Conservation (phyloP, 768 basidiomycete genomes). For the Naganishia onofrii region DNA sequence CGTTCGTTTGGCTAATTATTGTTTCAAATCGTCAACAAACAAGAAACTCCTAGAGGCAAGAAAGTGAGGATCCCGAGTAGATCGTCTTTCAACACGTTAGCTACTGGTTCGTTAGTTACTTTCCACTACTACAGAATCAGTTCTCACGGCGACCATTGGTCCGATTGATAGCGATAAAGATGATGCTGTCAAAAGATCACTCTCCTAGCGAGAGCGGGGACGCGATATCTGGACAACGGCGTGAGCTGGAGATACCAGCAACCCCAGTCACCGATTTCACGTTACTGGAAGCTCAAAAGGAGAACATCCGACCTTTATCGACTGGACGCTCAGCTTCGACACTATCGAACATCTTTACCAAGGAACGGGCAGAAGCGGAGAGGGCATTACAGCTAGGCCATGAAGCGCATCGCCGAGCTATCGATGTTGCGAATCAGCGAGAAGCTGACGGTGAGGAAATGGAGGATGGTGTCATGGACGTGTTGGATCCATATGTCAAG, state of each 20-base stretch:
- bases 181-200: background rate
- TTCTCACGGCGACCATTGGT: background rate
- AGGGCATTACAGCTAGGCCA: conserved; percentile 54
- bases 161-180: background rate
- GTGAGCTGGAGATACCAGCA: conserved; percentile 21
- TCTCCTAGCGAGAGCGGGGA: background rate
- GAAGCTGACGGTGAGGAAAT: conserved; percentile 53
- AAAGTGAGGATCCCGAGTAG: background rate
- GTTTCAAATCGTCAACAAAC: conserved; percentile 5
- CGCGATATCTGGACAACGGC: background rate
- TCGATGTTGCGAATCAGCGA: conserved; percentile 52
- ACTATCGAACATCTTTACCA: conserved; percentile 53
- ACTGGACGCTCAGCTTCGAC: conserved; percentile 56
- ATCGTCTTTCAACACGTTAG: background rate
- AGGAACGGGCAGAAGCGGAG: conserved; percentile 65
- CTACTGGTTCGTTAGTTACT: background rate
- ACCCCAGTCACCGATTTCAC: conserved; percentile 54
- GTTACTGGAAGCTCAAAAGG: conserved; percentile 56
- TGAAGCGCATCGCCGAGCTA: conserved; percentile 48
- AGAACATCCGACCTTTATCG: conserved; percentile 56
- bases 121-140: conserved; percentile 1
- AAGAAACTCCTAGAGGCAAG: background rate
- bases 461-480: conserved; percentile 71
- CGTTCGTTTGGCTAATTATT: background rate
- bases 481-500: conserved; percentile 75